These are phyloP conservation scores for Rubia yunnanensis DNA, from an alignment of 257 asterid genomes.

Conservation along the genomic window DNA sequence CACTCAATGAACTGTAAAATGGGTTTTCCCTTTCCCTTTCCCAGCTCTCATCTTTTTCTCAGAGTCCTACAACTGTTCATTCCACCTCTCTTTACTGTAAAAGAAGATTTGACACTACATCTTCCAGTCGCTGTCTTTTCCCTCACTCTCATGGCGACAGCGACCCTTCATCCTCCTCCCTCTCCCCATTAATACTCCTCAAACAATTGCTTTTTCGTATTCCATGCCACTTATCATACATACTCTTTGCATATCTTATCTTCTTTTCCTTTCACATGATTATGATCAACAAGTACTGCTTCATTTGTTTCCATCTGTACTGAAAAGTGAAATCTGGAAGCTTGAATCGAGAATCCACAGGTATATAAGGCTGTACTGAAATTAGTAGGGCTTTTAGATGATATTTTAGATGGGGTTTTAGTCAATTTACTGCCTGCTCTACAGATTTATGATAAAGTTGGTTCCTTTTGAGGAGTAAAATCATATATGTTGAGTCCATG, in stretches of 20 bases:
- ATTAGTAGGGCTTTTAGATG: constrained; percentile 11
- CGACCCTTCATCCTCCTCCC: constrained; percentile 31
- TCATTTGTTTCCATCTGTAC: neutral
- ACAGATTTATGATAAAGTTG: neutral
- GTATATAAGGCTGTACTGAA: neutral
- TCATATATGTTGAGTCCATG: neutral
- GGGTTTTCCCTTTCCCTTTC: neutral
- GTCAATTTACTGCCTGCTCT: too few species aligned
- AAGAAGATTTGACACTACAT: constrained; percentile 17
- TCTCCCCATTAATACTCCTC: constrained; percentile 20
- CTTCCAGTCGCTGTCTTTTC: constrained; percentile 29
- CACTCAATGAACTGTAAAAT: constrained; percentile 1
- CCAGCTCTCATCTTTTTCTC: neutral
- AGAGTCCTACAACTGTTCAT: neutral
- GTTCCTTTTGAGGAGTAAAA: neutral
- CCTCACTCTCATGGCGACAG: constrained; percentile 47
- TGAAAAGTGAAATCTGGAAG: neutral
- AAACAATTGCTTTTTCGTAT: constrained; percentile 18
- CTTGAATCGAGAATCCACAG: neutral
- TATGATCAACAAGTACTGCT: too few species aligned
- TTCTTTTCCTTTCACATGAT: neutral
- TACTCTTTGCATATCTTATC: neutral
- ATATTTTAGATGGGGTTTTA: too few species aligned
- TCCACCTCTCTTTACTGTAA: neutral
- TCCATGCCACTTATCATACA: constrained; percentile 18